Conservation (phyloP, 1,284 basidiomycete genomes). For the Irpex sp. region DNA sequence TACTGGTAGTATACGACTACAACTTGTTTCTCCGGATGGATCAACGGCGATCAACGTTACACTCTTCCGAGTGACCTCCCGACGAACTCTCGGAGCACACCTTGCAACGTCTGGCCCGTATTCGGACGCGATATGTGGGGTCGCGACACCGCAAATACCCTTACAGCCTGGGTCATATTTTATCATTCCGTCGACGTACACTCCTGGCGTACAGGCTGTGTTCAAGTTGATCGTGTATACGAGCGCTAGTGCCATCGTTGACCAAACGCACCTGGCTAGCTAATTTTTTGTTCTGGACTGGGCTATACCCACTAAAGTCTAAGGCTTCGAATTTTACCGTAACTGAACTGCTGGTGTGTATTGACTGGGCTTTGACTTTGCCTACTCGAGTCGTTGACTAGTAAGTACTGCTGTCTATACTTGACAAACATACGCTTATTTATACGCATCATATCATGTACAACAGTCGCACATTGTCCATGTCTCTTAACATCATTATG, state of each 20-base stretch:
- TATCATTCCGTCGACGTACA: constrained; percentile 72
- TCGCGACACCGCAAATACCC: constrained; percentile 51
- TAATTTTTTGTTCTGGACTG: too few relatives aligned
- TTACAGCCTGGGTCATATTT: constrained; percentile 65
- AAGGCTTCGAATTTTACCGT: too few relatives aligned
- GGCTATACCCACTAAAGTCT: too few relatives aligned
- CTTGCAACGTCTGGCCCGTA: constrained; percentile 76
- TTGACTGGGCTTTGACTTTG: too few relatives aligned
- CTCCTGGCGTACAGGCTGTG: constrained; percentile 48
- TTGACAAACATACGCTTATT: too few relatives aligned
- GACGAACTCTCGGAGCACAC: constrained; percentile 35
- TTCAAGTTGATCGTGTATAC: constrained; percentile 70
- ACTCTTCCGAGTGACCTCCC: constrained; percentile 40
- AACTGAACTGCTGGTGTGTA: too few relatives aligned
- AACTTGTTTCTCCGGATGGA: constrained; percentile 44
- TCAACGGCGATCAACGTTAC: constrained; percentile 57
- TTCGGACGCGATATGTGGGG: constrained; percentile 67
- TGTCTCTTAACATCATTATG: too few relatives aligned
- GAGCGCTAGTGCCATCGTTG: background rate
- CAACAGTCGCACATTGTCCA: too few relatives aligned
- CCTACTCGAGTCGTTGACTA: too few relatives aligned
- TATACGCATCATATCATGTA: too few relatives aligned
- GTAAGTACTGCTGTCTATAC: too few relatives aligned
- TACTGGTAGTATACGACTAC: constrained; percentile 57
- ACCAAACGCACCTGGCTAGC: too few relatives aligned